A percentile compares a stretch with the other conserved stretches of the same genome.
Evolutionary conservation across 352 stramenopile species (phyloP).

Genomic region (Phytopythium chamaehyphon): DNA sequence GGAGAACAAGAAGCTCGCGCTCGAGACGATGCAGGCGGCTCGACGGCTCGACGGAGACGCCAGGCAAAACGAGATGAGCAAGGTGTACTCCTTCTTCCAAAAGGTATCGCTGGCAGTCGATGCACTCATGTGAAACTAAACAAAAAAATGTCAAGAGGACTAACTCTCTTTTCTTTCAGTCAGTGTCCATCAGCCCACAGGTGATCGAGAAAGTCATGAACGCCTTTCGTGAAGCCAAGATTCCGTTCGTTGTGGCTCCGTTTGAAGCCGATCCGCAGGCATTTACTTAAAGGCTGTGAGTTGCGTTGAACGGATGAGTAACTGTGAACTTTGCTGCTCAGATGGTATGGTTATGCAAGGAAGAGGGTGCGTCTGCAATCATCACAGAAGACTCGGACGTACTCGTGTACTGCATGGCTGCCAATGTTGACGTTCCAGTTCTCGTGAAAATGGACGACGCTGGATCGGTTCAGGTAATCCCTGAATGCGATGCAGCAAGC

Average conservation of each 20-base stretch:
- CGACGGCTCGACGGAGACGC: conserved; percentile 40
- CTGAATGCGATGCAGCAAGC: background rate
- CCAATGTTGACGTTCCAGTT: conserved; percentile 42
- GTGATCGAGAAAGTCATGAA: conserved; percentile 59
- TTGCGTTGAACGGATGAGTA: background rate
- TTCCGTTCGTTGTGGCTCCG: conserved; percentile 66
- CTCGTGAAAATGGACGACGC: conserved; percentile 72
- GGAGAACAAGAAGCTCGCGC: conserved; percentile 46
- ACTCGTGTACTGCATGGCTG: conserved; percentile 67
- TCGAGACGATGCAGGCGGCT: conserved; percentile 45
- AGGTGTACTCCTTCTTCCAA: conserved; percentile 60
- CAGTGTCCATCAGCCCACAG: conserved; percentile 59
- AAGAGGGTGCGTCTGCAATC: conserved; percentile 48
- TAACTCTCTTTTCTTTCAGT: conserved; percentile 15
- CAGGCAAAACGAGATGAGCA: conserved; percentile 48
- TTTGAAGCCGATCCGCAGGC: conserved; percentile 71
- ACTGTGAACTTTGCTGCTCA: conserved; percentile 9
- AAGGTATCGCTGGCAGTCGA: conserved; percentile 12
- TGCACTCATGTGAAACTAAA: background rate
- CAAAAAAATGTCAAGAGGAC: background rate
- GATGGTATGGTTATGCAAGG: conserved; percentile 82
- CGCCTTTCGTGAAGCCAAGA: conserved; percentile 32
- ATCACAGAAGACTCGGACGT: conserved; percentile 83
- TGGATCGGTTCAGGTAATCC: conserved; percentile 41
- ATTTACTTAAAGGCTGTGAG: too few species aligned